Percentiles rank a stretch among this genome's conserved stretches.
These are phyloP conservation scores for Hura crepitans DNA, from an alignment of 441 rosid species.

Conservation along the genomic window DNA sequence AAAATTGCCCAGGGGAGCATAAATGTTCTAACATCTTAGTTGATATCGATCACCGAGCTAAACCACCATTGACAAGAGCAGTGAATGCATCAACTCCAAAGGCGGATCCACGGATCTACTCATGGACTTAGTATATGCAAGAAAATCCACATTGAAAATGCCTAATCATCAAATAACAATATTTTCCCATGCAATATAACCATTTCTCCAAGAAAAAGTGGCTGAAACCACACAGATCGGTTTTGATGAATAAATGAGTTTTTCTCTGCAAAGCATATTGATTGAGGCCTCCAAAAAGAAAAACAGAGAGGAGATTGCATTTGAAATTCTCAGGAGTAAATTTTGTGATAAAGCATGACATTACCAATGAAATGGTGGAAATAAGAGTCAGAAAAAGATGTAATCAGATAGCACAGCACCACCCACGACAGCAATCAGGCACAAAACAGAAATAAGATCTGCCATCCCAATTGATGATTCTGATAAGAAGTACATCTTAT, in stretches of 20 bases:
- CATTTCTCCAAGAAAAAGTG: neutral
- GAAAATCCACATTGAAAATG: no score
- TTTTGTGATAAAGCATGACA: neutral
- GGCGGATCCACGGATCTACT: no score
- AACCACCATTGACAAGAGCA: no score
- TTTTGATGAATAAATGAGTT: neutral
- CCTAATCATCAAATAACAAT: no score
- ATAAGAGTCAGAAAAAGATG: conserved; percentile 32
- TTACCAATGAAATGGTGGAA: conserved; percentile 16
- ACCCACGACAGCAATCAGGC: conserved; percentile 56
- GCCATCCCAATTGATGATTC: conserved; percentile 50
- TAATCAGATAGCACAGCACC: conserved; percentile 65
- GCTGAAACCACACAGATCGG: neutral
- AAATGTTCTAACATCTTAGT: no score
- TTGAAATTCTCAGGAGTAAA: neutral
- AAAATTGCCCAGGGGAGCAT: no score
- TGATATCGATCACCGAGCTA: no score
- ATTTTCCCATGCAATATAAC: neutral
- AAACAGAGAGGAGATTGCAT: neutral
- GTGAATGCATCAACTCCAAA: no score
- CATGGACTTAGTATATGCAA: no score
- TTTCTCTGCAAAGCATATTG: neutral
- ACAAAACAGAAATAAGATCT: conserved; percentile 50
- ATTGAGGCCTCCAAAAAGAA: neutral
- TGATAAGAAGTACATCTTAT: conserved; percentile 59